These are phyloP conservation scores for Aspergillus awamori DNA, from an alignment of 2,329 filamentous ascomycete genomes.

Conservation along the genomic window DNA sequence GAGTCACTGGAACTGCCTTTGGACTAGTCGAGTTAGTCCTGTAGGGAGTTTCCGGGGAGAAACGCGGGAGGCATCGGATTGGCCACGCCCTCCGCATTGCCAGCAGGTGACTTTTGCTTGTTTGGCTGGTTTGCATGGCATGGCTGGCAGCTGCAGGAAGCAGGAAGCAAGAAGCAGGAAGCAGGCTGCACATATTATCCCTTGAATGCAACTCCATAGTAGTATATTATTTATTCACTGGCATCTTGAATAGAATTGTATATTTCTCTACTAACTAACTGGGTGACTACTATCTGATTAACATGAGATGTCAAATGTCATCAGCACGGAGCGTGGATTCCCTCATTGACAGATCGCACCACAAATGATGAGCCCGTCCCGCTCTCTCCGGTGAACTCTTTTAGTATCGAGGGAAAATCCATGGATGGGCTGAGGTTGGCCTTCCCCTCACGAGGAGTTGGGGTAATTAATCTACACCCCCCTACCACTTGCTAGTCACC, in stretches of 20 bases:
- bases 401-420: constrained; percentile 11
- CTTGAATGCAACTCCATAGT: too few relatives aligned
- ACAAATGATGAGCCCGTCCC: constrained; percentile 7
- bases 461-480: constrained; percentile 24
- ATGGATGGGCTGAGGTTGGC: constrained; percentile 19
- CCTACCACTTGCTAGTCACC: background rate
- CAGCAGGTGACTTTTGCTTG: background rate
- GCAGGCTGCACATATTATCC: too few relatives aligned
- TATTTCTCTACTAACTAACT: background rate
- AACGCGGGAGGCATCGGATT: constrained; percentile 14
- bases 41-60: constrained; percentile 25
- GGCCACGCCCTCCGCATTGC: constrained; percentile 17
- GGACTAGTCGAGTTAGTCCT: too few relatives aligned
- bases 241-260: background rate
- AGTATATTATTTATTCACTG: too few relatives aligned
- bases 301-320: background rate
- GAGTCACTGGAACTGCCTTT: constrained; percentile 22
- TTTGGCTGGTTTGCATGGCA: background rate
- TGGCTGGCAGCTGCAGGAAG: too few relatives aligned
- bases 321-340: background rate
- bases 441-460: constrained; percentile 37
- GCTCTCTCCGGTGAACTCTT: constrained; percentile 25
- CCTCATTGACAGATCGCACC: constrained; percentile 6
- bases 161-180: too few relatives aligned
- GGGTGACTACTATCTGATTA: background rate